Evolutionary conservation across 495 filamentous ascomycete species (phyloP), one percentile per base, ranked within the genome.

Genomic region (Beverwykella pulmonaria): DNA sequence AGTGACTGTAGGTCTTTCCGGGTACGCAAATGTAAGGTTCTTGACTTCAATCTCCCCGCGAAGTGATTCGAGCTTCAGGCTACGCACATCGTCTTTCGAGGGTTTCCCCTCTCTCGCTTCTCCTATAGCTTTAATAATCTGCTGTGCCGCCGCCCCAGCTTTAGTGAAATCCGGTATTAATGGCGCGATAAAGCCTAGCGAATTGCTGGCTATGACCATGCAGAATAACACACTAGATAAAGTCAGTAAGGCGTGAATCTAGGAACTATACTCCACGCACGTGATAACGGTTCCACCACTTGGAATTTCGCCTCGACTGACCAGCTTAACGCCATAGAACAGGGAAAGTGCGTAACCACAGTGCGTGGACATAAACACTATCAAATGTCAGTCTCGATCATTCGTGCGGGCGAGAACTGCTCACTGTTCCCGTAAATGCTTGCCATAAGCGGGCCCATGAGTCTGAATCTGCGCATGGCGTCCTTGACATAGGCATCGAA

Each of bases 1-100:
- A 23, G 46, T 55, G 10, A 62, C 63, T 9, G 47, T 59, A 2
- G 72, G 72, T 27, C 75, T 53, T 19, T 32, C 59, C 9, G 75
- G 73, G 52, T 77, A 77, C 46, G 71, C 54, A 52, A 77, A 77
- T 20, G 34, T 23, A 22, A 77, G 10, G 27, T 70, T 52, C 10
- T 63, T 29, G 14, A 75, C 29, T 39, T 68, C 61, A 19, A 76
- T 65, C 32, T 71, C 53, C 12, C 78, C 79, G 19, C 19, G 10
- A 17, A 55, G 19, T 8, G 26, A 27, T 1, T 64, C 61, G 19
- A 58, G 54, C 20, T 32, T 55, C n/a, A 3, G n/a, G 2, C 34
- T 22, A 14, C 4, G 25, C 5, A 14, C 30, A 17, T 64, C 48
- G 34, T 30, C 22, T 8, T 30, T 48, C 9, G 27, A 23, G 7